phyloP scores from a whole-genome alignment of 2,329 filamentous ascomycete genomes.

The Grosmannia clavigera region DNA sequence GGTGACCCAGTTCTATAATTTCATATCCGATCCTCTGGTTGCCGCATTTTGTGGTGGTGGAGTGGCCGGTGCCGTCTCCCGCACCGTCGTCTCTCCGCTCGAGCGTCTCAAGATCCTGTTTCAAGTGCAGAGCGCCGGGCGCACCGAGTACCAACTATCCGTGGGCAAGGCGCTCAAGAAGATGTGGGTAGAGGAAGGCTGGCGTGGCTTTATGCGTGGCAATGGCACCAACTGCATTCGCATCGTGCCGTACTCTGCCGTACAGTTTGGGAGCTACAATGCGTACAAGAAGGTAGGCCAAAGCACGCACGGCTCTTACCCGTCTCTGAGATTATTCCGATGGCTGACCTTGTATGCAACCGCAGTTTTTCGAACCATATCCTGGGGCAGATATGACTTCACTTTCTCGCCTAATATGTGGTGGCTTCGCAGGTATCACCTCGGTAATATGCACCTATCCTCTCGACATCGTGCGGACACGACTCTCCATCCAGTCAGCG shows the following conservation, averaged over 20 bases:
- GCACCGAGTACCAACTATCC: constrained; percentile 87
- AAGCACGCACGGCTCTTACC: background rate
- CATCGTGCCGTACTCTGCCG: constrained; percentile 94
- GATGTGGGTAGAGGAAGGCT: constrained; percentile 96
- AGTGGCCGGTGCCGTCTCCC: constrained; percentile 89
- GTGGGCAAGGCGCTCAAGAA: constrained; percentile 80
- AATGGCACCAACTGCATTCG: constrained; percentile 98
- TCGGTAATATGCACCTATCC: constrained; percentile 94
- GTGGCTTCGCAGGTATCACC: constrained; percentile 84
- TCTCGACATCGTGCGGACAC: constrained; percentile 91
- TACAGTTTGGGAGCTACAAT: constrained; percentile 97
- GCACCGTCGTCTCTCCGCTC: constrained; percentile 91
- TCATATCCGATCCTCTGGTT: constrained; percentile 68
- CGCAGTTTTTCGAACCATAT: constrained; percentile 62
- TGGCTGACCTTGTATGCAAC: background rate
- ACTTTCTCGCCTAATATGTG: constrained; percentile 69
- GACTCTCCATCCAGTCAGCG: constrained; percentile 94
- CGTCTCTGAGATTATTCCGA: too few relatives aligned
- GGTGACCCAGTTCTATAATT: constrained; percentile 27
- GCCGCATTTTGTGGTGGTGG: constrained; percentile 92
- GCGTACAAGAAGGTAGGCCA: constrained; percentile 76
- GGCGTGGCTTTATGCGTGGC: constrained; percentile 92
- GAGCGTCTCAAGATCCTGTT: constrained; percentile 97
- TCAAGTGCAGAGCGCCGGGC: constrained; percentile 82
- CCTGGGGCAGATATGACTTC: constrained; percentile 65